These are phyloP conservation scores for Thyridium curvatum DNA, from an alignment of 2,329 filamentous ascomycete species.

Conservation along the genomic window DNA sequence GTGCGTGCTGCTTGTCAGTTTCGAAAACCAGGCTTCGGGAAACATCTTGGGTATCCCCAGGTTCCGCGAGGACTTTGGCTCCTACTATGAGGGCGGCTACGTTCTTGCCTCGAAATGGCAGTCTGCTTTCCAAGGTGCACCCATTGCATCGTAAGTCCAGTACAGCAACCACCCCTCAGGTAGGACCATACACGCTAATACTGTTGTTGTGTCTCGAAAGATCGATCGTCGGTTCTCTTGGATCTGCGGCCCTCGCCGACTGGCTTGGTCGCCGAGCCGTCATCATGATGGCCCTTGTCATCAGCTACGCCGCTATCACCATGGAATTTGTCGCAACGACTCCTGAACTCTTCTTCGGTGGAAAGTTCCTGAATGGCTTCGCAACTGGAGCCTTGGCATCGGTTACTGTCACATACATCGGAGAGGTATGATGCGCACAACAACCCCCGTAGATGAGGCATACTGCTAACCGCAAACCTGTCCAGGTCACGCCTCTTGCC, in stretches of 20 bases:
- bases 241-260: slow-evolving; percentile 23
- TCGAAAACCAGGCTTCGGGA: slow-evolving; percentile 2
- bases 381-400: slow-evolving; percentile 11
- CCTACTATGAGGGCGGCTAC: slow-evolving; percentile 23
- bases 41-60: slow-evolving; percentile 28
- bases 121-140: slow-evolving; percentile 28
- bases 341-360: slow-evolving; percentile 27
- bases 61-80: slow-evolving; percentile 33
- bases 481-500: slow-evolving; percentile 13
- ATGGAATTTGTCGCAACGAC: slow-evolving; percentile 27
- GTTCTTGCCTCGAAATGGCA: slow-evolving; percentile 29
- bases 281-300: slow-evolving; percentile 18
- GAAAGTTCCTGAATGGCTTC: slow-evolving; percentile 30
- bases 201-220: slow-evolving; percentile 1
- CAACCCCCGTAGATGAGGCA: too few relatives aligned
- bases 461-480: too few relatives aligned
- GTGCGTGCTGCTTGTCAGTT: slow-evolving; percentile 2
- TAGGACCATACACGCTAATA: neutral
- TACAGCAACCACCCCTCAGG: neutral
- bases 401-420: slow-evolving; percentile 10
- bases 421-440: slow-evolving; percentile 5
- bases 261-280: slow-evolving; percentile 23
- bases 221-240: slow-evolving; percentile 20
- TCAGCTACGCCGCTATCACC: slow-evolving; percentile 24
- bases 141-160: slow-evolving; percentile 17